These are phyloP conservation scores for Colletotrichum australisinense DNA, from an alignment of 2,329 filamentous ascomycete species.

Conservation along the genomic window DNA sequence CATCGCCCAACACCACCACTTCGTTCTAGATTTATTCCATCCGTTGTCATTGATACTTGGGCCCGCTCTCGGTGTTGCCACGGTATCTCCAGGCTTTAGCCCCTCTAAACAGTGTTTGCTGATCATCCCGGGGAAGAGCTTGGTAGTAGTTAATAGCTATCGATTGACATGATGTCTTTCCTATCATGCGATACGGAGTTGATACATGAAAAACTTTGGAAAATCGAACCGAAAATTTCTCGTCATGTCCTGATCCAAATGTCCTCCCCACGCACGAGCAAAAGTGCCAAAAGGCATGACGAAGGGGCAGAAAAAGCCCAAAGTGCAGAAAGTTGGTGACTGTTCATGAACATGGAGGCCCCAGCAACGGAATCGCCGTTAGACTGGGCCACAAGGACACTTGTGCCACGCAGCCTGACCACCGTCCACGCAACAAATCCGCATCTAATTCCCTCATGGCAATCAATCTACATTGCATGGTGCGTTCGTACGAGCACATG, in stretches of 20 bases:
- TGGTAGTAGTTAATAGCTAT: not conserved
- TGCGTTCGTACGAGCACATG: not conserved
- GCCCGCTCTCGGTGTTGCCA: not conserved
- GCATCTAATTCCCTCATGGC: not conserved
- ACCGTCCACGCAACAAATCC: not conserved
- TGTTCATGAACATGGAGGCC: slow-evolving; percentile 2
- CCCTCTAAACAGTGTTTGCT: slow-evolving; percentile 29
- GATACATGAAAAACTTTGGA: not conserved
- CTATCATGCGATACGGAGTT: not conserved
- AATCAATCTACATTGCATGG: not conserved
- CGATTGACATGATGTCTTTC: not conserved
- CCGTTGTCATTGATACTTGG: not conserved
- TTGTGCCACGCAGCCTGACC: not conserved
- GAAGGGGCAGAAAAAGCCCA: not conserved
- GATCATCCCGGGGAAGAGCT: slow-evolving; percentile 12
- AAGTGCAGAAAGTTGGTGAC: not conserved
- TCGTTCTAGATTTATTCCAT: not conserved
- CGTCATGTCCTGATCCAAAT: not conserved
- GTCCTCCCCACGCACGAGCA: not conserved
- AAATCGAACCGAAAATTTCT: not conserved
- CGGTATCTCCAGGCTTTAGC: not conserved
- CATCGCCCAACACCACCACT: too few relatives aligned
- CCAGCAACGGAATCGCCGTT: slow-evolving; percentile 27
- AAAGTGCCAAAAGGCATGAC: not conserved
- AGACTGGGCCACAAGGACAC: not conserved